A percentile compares a stretch with the other conserved stretches of the same genome.
phyloP scores from a whole-genome alignment of 768 basidiomycete species.

The Cystoderma amianthinum region DNA sequence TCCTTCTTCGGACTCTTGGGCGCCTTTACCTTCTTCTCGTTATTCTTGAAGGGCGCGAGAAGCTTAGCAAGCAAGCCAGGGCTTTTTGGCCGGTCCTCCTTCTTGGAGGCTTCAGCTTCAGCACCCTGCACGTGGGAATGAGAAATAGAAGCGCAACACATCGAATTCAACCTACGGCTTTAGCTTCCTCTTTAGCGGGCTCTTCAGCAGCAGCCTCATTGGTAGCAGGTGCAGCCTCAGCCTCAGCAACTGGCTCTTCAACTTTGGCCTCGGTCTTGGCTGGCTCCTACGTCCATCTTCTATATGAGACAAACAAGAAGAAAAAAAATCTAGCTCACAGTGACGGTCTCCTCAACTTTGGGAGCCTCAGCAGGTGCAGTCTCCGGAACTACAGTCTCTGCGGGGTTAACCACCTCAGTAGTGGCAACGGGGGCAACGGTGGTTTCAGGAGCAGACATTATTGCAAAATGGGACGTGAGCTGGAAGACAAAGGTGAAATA shows the following conservation, averaged over 20 bases:
- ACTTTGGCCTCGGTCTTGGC: slow-evolving; percentile 24
- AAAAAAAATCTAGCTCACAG: slow-evolving; percentile 13
- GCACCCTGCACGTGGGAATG: slow-evolving; percentile 37
- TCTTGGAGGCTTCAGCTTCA: slow-evolving; percentile 38
- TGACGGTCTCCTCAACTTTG: slow-evolving; percentile 34
- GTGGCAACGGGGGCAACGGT: slow-evolving; percentile 35
- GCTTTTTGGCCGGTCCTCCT: slow-evolving; percentile 79
- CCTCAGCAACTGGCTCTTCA: slow-evolving; percentile 42
- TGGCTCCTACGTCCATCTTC: slow-evolving; percentile 12
- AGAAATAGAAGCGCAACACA: no score
- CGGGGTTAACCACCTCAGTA: slow-evolving; percentile 48
- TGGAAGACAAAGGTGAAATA: slow-evolving; percentile 17
- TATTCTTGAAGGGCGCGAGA: slow-evolving; percentile 72
- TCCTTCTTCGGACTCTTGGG: slow-evolving; percentile 79
- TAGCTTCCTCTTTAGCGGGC: slow-evolving; percentile 30
- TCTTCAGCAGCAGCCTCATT: slow-evolving; percentile 18
- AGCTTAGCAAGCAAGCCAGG: slow-evolving; percentile 71
- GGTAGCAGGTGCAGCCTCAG: slow-evolving; percentile 12
- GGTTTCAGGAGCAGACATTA: slow-evolving; percentile 81
- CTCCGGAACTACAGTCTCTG: slow-evolving; percentile 32
- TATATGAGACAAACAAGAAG: not conserved
- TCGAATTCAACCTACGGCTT: slow-evolving; percentile 36
- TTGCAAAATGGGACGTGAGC: slow-evolving; percentile 54
- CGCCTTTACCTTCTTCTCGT: slow-evolving; percentile 59
- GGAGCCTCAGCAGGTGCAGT: slow-evolving; percentile 28